Conservation (phyloP, 371 early-diverging fungal species). For the Mortierella sp. region DNA sequence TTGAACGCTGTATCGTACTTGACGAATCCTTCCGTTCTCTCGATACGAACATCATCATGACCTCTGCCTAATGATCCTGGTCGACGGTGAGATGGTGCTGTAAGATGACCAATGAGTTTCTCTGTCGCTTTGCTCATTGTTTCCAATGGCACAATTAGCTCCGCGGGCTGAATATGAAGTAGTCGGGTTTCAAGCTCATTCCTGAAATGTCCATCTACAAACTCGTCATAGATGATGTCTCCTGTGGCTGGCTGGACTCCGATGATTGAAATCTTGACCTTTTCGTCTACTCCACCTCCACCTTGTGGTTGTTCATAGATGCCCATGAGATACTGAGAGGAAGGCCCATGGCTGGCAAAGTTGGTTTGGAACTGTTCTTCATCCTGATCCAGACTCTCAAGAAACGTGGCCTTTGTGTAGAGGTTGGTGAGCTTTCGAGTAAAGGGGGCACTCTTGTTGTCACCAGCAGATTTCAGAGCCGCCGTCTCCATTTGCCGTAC, state of each 20-base stretch:
- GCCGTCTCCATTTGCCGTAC: slow-evolving; percentile 90
- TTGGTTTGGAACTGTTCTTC: slow-evolving; percentile 37
- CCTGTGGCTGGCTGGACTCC: slow-evolving; percentile 82
- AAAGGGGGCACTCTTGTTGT: slow-evolving; percentile 81
- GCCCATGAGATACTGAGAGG: slow-evolving; percentile 64
- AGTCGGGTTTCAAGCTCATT: slow-evolving; percentile 83
- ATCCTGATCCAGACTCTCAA: slow-evolving; percentile 73
- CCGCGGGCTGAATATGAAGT: slow-evolving; percentile 79
- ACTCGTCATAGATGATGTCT: slow-evolving; percentile 79
- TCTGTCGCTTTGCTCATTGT: slow-evolving; percentile 64
- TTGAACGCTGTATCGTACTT: slow-evolving; percentile 63
- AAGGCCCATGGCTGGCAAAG: slow-evolving; percentile 19
- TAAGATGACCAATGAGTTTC: slow-evolving; percentile 59
- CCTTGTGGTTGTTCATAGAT: slow-evolving; percentile 67
- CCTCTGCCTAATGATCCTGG: slow-evolving; percentile 13
- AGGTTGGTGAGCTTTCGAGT: slow-evolving; percentile 77
- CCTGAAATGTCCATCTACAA: slow-evolving; percentile 75
- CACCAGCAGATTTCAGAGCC: slow-evolving; percentile 82
- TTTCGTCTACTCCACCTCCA: slow-evolving; percentile 60
- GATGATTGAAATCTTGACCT: slow-evolving; percentile 60
- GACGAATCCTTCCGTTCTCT: slow-evolving; percentile 62
- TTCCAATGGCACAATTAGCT: slow-evolving; percentile 72
- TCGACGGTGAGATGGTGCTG: slow-evolving; percentile 35
- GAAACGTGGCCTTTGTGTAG: slow-evolving; percentile 82
- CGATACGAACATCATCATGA: slow-evolving; percentile 67